Evolutionary conservation across 768 basidiomycete genomes (phyloP).

Genomic region (Macrolepiota fuliginosa): DNA sequence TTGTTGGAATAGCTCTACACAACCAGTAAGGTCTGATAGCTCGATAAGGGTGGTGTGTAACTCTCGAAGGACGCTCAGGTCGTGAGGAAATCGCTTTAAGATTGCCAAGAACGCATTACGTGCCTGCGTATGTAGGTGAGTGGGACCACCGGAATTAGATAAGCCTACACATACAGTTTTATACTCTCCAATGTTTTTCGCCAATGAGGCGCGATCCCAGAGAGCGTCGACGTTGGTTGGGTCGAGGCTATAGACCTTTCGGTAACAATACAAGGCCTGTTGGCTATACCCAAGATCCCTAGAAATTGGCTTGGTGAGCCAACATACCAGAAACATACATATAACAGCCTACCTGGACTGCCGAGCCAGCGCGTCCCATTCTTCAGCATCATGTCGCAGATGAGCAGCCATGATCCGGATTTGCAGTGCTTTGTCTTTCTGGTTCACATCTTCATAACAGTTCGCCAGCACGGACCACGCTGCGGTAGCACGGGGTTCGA

Average conservation of each 20-base stretch:
- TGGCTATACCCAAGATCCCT: constrained; percentile 73
- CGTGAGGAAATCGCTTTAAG: constrained; percentile 74
- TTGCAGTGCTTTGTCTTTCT: constrained; percentile 72
- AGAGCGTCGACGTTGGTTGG: constrained; percentile 80
- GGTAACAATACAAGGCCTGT: constrained; percentile 90
- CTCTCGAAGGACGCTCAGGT: constrained; percentile 76
- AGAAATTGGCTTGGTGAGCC: neutral
- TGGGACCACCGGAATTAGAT: neutral
- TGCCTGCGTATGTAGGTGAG: constrained; percentile 35
- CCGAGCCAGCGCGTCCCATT: constrained; percentile 80
- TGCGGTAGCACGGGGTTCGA: constrained; percentile 79
- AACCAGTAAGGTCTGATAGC: constrained; percentile 61
- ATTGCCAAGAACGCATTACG: constrained; percentile 66
- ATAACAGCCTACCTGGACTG: constrained; percentile 57
- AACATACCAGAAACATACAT: neutral
- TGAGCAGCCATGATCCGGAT: constrained; percentile 90
- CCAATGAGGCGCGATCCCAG: constrained; percentile 86
- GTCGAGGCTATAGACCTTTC: constrained; percentile 77
- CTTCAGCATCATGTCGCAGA: constrained; percentile 77
- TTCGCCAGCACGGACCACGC: constrained; percentile 90
- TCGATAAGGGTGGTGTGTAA: constrained; percentile 77
- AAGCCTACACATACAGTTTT: constrained; percentile 47
- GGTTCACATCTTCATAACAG: constrained; percentile 72
- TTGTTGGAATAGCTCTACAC: constrained; percentile 63
- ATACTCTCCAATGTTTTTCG: constrained; percentile 71